These are phyloP conservation scores for Solanum chiquidenum DNA, from an alignment of 257 asterid species.

Conservation along the genomic window DNA sequence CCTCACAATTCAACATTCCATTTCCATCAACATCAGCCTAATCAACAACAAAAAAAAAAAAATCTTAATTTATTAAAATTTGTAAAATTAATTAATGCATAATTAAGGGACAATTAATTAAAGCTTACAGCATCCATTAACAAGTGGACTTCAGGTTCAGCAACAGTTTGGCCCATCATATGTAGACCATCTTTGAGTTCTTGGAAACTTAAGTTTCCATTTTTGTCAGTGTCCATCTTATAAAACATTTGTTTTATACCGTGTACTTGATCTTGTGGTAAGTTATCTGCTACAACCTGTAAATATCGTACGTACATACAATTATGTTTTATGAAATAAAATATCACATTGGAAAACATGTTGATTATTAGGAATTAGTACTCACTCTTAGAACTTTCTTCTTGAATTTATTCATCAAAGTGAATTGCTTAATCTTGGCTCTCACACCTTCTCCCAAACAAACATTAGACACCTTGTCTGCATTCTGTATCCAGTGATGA, in stretches of 20 bases:
- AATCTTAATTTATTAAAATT: not conserved
- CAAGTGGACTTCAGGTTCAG: conserved; percentile 60
- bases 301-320: not conserved
- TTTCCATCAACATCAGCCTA: conserved; percentile 71
- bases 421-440: conserved; percentile 67
- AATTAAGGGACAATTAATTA: not conserved
- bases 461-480: conserved; percentile 46
- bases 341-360: not conserved
- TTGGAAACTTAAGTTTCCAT: conserved; percentile 62
- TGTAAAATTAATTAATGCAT: not conserved
- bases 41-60: not conserved
- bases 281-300: conserved; percentile 72
- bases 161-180: conserved; percentile 44
- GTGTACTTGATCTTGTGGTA: conserved; percentile 58
- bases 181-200: conserved; percentile 63
- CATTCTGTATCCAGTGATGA: conserved; percentile 64
- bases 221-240: conserved; percentile 73
- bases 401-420: conserved; percentile 87
- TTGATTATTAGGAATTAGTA: not conserved
- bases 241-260: conserved; percentile 53
- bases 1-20: conserved; percentile 58
- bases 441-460: conserved; percentile 67
- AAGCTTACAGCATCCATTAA: conserved; percentile 63
- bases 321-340: not conserved
- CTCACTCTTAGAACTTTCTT: conserved; percentile 74